phyloP scores from a whole-genome alignment of 495 filamentous ascomycete genomes.

The Staphylotrichum longicolle region DNA sequence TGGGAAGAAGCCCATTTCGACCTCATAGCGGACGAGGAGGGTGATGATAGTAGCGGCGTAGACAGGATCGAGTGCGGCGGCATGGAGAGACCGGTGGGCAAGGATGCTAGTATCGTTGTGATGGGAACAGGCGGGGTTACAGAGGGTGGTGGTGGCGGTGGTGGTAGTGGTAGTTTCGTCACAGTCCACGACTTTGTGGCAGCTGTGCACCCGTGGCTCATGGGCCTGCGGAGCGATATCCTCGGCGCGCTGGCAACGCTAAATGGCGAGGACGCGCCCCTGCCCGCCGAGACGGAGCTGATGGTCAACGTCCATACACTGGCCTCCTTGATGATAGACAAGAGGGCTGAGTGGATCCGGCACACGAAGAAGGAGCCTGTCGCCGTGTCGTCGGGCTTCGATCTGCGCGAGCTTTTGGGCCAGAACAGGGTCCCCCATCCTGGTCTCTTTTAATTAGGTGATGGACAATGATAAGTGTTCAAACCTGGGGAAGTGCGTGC shows the following conservation, averaged over 20 bases:
- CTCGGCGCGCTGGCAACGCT: not conserved
- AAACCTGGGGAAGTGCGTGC: too few species aligned
- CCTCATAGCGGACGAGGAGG: not conserved
- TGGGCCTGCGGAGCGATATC: not conserved
- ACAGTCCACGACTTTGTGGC: not conserved
- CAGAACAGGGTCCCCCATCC: not conserved
- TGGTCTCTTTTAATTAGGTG: not conserved
- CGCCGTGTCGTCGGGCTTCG: not conserved
- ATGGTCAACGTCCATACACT: not conserved
- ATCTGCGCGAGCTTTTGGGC: not conserved
- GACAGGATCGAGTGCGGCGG: not conserved
- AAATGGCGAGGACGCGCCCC: not conserved
- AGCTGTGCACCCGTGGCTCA: not conserved
- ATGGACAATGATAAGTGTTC: too few species aligned
- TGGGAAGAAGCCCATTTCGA: not conserved
- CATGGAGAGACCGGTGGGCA: not conserved
- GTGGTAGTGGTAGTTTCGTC: not conserved
- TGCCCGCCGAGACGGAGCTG: not conserved
- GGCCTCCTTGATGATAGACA: not conserved
- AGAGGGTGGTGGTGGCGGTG: not conserved
- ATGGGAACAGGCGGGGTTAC: not conserved
- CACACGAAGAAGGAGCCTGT: not conserved
- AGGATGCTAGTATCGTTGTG: not conserved
- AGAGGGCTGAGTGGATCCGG: not conserved
- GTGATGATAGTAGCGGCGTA: not conserved